These are phyloP conservation scores for Crithidia fasciculata DNA, from an alignment of 208 protist genomes.

Conservation along the genomic window DNA sequence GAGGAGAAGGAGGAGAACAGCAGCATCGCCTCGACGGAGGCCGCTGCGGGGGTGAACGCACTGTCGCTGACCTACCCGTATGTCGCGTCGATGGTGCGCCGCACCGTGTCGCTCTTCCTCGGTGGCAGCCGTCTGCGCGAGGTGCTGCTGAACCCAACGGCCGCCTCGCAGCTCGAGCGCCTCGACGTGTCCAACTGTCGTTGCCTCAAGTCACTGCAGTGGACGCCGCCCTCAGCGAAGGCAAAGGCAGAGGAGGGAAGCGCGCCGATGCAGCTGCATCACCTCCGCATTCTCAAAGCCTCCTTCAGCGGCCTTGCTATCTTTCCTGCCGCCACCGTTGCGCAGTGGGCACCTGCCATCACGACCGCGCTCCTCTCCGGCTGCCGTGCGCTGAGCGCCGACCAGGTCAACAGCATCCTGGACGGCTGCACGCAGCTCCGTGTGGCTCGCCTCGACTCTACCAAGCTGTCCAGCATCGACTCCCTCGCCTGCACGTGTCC, in stretches of 20 bases:
- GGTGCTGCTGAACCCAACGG: slow-evolving; percentile 7
- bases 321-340: not conserved
- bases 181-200: slow-evolving; percentile 21
- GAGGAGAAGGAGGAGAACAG: too few relatives aligned
- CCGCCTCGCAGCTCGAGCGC: slow-evolving; percentile 13
- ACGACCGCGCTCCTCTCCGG: slow-evolving; percentile 17
- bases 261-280: not conserved
- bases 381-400: slow-evolving; percentile 9
- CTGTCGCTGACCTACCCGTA: not conserved
- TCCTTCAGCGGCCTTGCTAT: slow-evolving; percentile 2
- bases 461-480: slow-evolving; percentile 11
- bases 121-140: slow-evolving; percentile 18
- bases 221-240: not conserved
- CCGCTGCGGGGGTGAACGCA: not conserved
- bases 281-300: slow-evolving; percentile 16
- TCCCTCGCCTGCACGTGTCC: slow-evolving; percentile 19
- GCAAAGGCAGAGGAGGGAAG: too few relatives aligned
- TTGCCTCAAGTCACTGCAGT: slow-evolving; percentile 14
- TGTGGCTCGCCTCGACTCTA: slow-evolving; percentile 17
- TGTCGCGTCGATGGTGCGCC: not conserved
- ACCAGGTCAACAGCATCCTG: slow-evolving; percentile 12
- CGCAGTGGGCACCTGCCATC: slow-evolving; percentile 9
- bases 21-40: too few relatives aligned
- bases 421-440: slow-evolving; percentile 3
- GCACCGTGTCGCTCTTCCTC: slow-evolving; percentile 11